Base-by-base conservation (phyloP, 2,329 filamentous ascomycete genomes). In the Calonectria hawksworthii region DNA sequence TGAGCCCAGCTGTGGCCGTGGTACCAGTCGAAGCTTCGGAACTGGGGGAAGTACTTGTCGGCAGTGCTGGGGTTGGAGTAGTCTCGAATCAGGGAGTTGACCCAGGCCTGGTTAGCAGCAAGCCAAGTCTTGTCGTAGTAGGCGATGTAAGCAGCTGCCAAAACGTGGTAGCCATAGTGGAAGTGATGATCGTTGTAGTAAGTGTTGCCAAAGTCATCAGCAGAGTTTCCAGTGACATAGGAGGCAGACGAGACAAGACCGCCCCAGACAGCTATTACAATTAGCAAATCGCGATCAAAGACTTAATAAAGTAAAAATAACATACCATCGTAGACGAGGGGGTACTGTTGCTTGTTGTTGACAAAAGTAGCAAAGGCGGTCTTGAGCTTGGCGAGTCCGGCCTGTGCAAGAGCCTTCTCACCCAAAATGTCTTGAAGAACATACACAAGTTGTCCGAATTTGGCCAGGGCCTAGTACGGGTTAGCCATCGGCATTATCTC, bases 1-100 rank as follows among this genome's bases (percentile, higher is more conserved):
- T 95, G 95, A 3, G 96, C 96, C 95, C 96, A 98, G 73, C 94
- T 96, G 88, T 99, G 97, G 2, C 96, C 97, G 81, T 98, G 93
- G 84, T 93, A 99, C 95, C 95, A 98, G 85, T 99, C 97, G 82
- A 98, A 99, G 72, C 89, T 92, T 64, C 97, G 92, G 75, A 91
- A 96, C 78, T 95, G 93, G 0, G 96, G 96, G 84, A 98, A 99
- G 79, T 92, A 92, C 34, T 89, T 88, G 82, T 98, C 96, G 23
- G 89, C 83, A 3, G 88, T 82, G 78, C 91, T 93, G 0, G 96
- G 93, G 84, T 98, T 98, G 59, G 96, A 93, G 64, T 91, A 86
- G 78, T 99, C 97, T 73, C 97, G 93, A 64, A 97, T 93, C 59
- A 99, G 89, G 77, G 91, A 92, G 83, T 98, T 95, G 77, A 98